These are phyloP conservation scores for Sugiyamaella novakii DNA, from an alignment of 1,139 yeast genomes.

Conservation along the genomic window DNA sequence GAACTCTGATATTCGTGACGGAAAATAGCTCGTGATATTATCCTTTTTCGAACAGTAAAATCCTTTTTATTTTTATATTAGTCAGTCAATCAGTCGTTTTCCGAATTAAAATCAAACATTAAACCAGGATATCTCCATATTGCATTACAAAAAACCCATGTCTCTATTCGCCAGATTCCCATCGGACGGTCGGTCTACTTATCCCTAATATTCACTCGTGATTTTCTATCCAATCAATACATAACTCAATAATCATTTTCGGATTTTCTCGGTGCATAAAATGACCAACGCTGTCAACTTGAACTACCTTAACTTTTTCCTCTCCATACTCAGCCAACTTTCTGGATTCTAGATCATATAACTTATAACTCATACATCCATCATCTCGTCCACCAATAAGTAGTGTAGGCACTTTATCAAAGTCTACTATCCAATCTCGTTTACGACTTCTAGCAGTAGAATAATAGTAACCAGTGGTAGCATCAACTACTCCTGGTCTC, in stretches of 20 bases:
- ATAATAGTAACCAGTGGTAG: slow-evolving; percentile 35
- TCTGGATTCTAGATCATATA: slow-evolving; percentile 25
- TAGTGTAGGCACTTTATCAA: slow-evolving; percentile 28
- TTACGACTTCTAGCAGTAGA: slow-evolving; percentile 1
- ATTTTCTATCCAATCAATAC: slow-evolving; percentile 24
- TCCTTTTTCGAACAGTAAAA: too few species aligned
- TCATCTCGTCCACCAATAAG: slow-evolving; percentile 33
- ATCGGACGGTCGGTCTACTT: too few species aligned
- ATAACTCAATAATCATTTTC: slow-evolving; percentile 23
- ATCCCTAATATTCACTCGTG: slow-evolving; percentile 15
- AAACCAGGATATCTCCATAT: too few species aligned
- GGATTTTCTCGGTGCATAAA: slow-evolving; percentile 38
- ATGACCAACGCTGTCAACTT: slow-evolving; percentile 33
- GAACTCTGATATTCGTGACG: too few species aligned
- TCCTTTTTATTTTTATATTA: too few species aligned
- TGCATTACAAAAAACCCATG: too few species aligned
- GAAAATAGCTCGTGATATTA: too few species aligned
- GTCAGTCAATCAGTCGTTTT: too few species aligned
- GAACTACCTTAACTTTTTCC: slow-evolving; percentile 24
- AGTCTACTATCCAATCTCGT: slow-evolving; percentile 27
- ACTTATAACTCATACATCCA: slow-evolving; percentile 31
- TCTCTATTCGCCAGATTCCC: too few species aligned
- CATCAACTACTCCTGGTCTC: slow-evolving; percentile 33
- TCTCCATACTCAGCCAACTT: slow-evolving; percentile 19
- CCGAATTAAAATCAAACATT: too few species aligned